Evolutionary conservation across 2,329 filamentous ascomycete genomes (phyloP), one percentile per base, ranked within the genome.

Genomic region (Aspergillus sergii): DNA sequence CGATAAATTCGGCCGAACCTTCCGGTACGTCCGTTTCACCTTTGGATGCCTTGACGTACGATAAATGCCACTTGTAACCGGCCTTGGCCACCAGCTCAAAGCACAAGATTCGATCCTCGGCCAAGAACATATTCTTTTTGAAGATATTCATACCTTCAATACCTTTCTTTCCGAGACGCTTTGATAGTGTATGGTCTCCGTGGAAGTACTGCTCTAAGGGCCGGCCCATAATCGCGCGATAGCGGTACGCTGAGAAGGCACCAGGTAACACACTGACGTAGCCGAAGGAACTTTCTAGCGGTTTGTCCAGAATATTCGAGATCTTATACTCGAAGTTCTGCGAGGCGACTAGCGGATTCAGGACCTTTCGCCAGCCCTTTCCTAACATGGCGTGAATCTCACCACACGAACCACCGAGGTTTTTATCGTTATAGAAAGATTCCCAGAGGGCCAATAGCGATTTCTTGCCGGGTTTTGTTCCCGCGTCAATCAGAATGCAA

Each of bases 111-210:
- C 95, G 93, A 89, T 99, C 95, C 83, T 99, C 95, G 80, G 95
- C 95, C 88, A 99, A 94, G 87, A 98, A 99, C 95, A 99, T 99
- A 88, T 99, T 99, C 89, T 98, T 98, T 85, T 98, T 98, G 91
- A 99, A 99, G 79, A 99, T 98, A 83, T 98, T 98, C 95, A 98
- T 98, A 73, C 94, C 95, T 77, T 99, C 95, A 71, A 99, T 98
- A 88, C 95, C 95, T 87, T 99, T 99, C 84, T 97, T 96, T 72
- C 94, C 94, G 61, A 97, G 88, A 71, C 94, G 89, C 82, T 95
- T 95, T 63, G 95, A 96, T 43, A 98, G 86, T 1, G 95, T 98
- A 81, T 98, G 95, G 76, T 99, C 95, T 86, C 95, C 95, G 79
- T 98, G 95, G 88, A 99, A 99, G 82, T 99, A 99, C 82, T 99